phyloP scores from a whole-genome alignment of 352 stramenopile species.

The Phytopythium kandeliae region DNA sequence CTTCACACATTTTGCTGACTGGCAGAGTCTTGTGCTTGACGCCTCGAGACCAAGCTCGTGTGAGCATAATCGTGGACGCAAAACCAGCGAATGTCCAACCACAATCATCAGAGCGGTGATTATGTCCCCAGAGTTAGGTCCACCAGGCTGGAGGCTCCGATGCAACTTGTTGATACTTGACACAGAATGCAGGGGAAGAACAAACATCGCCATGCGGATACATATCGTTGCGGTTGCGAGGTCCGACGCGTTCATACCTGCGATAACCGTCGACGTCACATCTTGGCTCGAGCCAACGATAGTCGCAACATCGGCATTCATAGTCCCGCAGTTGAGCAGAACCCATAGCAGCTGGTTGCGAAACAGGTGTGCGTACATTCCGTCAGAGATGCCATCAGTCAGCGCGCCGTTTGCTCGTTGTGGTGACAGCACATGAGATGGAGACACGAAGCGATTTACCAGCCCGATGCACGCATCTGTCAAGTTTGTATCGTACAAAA shows the following conservation, averaged over 20 bases:
- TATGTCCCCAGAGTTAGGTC: slow-evolving; percentile 24
- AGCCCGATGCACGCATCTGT: slow-evolving; percentile 64
- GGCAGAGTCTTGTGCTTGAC: slow-evolving; percentile 54
- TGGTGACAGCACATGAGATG: slow-evolving; percentile 3
- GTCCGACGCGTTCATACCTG: slow-evolving; percentile 54
- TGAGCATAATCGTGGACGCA: slow-evolving; percentile 62
- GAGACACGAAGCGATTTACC: slow-evolving; percentile 48
- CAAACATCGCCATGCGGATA: slow-evolving; percentile 79
- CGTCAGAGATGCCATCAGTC: slow-evolving; percentile 10
- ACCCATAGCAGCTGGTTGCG: slow-evolving; percentile 77
- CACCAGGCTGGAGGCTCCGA: slow-evolving; percentile 23
- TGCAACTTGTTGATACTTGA: slow-evolving; percentile 68
- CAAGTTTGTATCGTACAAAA: slow-evolving; percentile 21
- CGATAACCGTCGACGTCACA: slow-evolving; percentile 56
- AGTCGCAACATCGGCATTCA: slow-evolving; percentile 48
- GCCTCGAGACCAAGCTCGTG: slow-evolving; percentile 81
- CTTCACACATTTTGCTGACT: slow-evolving; percentile 64
- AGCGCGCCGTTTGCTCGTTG: slow-evolving; percentile 1
- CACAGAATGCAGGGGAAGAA: slow-evolving; percentile 76
- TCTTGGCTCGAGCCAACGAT: slow-evolving; percentile 53
- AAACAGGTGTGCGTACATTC: slow-evolving; percentile 52
- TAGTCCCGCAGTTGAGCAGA: slow-evolving; percentile 62
- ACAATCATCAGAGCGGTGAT: slow-evolving; percentile 59
- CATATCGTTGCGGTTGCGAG: slow-evolving; percentile 66
- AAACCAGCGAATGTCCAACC: slow-evolving; percentile 52